Percentiles rank a stretch among this genome's conserved stretches.
Evolutionary conservation across 306 rosid species (phyloP).

Genomic region (Lithocarpus polystachyus): DNA sequence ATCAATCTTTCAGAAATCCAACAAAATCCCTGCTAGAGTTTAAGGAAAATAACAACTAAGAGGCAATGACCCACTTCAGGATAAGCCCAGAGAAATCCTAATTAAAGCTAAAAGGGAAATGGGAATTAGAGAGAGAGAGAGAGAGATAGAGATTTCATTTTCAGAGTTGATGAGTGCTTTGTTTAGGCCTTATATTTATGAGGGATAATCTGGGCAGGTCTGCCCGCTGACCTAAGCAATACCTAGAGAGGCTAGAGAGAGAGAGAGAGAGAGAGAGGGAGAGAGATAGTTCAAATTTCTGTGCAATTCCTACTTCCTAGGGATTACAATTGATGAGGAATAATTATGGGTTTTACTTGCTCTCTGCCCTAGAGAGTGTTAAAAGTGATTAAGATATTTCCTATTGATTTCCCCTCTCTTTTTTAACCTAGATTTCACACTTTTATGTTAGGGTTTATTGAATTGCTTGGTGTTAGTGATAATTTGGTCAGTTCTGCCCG

Average conservation of each 20-base stretch:
- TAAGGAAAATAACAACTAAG: background rate
- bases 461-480: background rate
- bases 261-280: slow-evolving; percentile 21
- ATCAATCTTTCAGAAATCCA: background rate
- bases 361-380: slow-evolving; percentile 12
- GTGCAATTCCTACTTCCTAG: slow-evolving; percentile 17
- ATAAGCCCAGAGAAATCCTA: slow-evolving; percentile 16
- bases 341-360: slow-evolving; percentile 25
- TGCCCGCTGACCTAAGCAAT: slow-evolving; percentile 38
- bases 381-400: background rate
- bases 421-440: background rate
- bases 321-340: slow-evolving; percentile 22
- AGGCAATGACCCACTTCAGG: slow-evolving; percentile 5
- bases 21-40: background rate
- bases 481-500: slow-evolving; percentile 32
- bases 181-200: slow-evolving; percentile 9
- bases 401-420: background rate
- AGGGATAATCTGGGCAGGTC: slow-evolving; percentile 37
- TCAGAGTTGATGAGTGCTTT: background rate
- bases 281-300: slow-evolving; percentile 33
- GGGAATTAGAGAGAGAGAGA: background rate
- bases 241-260: background rate
- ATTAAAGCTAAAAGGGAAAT: slow-evolving; percentile 7
- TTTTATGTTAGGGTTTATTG: background rate
- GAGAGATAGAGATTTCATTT: background rate